Evolutionary conservation across 257 asterid genomes (phyloP), one percentile per base, ranked within the genome.

Genomic region (Gardenia jasminoides): DNA sequence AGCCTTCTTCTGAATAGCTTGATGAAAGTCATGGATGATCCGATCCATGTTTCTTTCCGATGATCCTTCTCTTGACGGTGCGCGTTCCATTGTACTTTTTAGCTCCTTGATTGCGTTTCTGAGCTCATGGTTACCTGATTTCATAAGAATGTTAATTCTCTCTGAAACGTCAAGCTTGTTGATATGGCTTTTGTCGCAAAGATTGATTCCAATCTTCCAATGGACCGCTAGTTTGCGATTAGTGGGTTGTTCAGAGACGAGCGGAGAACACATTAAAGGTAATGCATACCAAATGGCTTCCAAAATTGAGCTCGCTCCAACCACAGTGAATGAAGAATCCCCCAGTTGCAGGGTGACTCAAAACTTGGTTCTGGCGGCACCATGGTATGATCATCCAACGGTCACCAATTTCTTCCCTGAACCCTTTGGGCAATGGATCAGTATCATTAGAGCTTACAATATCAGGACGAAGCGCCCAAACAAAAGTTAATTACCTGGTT

Each of bases 251-350:
- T 89, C 91, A 1, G 88, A 31, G 83, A 81, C 39, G 87, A 74
- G 52, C 48, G 91, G 91, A 46, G 64, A 84, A 81, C 91, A 89
- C 47, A 89, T 17, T 81, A 87, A 20, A 8, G 90, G 91, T 6
- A 85, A 86, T 47, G 76, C 75, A 33, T 81, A 75, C 91, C 90
- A 87, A 58, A 85, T 80, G 62, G 87, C 83, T 65, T 87, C 90
- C 39, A 85, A 6, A 4, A 83, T 73, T 17, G 89, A 89, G 59
- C 85, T 89, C 88, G 59, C 85, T 89, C 88, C 89, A 85, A 0
- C 89, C 92, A 56, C 88, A 89, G 10, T 89, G 88, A 15, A 82
- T 87, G 52, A 89, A 33, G 70, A 85, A 89, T 24, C 89, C 91
- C 9, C 85, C 84, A 2, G 84, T 62, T 0, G 85, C 83, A 2